Evolutionary conservation across 2,329 filamentous ascomycete species (phyloP), one percentile per base, ranked within the genome.

Genomic region (Hypoxylon sp.): DNA sequence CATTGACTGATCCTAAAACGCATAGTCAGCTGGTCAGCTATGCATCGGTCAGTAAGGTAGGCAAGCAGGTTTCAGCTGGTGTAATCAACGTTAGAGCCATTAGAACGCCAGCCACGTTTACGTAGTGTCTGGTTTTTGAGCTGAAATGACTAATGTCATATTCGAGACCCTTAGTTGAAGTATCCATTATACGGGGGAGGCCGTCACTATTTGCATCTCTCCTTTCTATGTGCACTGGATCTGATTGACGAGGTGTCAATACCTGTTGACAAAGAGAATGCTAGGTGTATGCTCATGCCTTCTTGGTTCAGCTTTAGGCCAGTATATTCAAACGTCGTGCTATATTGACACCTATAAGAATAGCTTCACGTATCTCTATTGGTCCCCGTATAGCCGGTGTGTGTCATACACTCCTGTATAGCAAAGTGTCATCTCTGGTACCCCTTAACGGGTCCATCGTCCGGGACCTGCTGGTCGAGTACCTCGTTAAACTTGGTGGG

Each of bases 21-120:
- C n/a, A 41, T 41, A 19, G 37, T 41, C 32, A 34, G 32, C 30
- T 26, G 24, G 32, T 34, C 34, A 39, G 34, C n/a, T 41, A 41
- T 19, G 13, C 6, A 13, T 2, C 11, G 13, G 32, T 34, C 32
- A 34, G 32, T 2, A 34, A 26, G 24, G 24, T 26, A 26, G 24
- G 24, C 7, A 34, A 10, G n/a, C 6, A 34, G 32, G 2, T n/a
- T 39, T 39, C 37, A 41, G 37, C 37, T 41, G 37, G 34, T 39
- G 13, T 2, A 17, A 15, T 32, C 26, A 28, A 10, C 10, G 34
- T 17, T 17, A n/a, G 34, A 39, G 34, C 34, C 2, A 39, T 17
- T n/a, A n/a, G 2, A 39, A 39, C 13, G 34, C 4, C 13, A 39
- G 4, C 34, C 34, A 17, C 10, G 8, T 3, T 10, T n/a, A 19